Conservation (phyloP, 2,329 filamentous ascomycete genomes). For the Phaeophleospora eucalypticola region DNA sequence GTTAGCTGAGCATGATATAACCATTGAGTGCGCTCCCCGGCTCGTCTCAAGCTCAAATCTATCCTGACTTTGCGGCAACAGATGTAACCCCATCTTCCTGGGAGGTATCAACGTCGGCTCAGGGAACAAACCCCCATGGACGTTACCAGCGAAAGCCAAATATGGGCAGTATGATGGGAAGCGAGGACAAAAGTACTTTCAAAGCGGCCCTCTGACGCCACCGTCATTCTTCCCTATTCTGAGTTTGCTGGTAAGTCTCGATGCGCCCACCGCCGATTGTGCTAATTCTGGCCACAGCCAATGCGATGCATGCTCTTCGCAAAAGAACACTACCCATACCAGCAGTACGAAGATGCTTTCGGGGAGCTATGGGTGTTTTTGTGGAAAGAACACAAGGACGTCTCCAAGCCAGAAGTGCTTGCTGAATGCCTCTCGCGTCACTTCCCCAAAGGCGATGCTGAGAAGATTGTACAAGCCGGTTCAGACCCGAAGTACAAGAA, state of each 20-base stretch:
- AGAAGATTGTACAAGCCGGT: constrained; percentile 25
- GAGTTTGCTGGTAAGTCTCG: constrained; percentile 39
- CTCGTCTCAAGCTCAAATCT: neutral
- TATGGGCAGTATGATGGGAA: constrained; percentile 52
- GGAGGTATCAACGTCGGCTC: constrained; percentile 43
- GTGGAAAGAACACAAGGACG: constrained; percentile 59
- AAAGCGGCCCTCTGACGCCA: constrained; percentile 32
- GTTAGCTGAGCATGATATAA: constrained; percentile 11
- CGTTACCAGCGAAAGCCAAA: constrained; percentile 60
- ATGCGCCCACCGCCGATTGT: no score
- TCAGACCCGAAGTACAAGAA: constrained; percentile 32
- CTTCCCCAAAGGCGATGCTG: constrained; percentile 52
- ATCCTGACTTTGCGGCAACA: constrained; percentile 29
- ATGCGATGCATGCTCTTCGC: constrained; percentile 54
- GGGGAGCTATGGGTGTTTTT: constrained; percentile 56
- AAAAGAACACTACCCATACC: constrained; percentile 52
- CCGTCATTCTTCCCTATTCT: constrained; percentile 54
- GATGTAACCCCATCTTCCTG: constrained; percentile 68
- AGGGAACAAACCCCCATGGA: constrained; percentile 70
- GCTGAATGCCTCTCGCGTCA: constrained; percentile 39
- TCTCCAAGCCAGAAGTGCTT: constrained; percentile 57
- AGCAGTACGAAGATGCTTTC: constrained; percentile 52
- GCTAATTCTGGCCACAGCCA: no score
- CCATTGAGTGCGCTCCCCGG: constrained; percentile 5
- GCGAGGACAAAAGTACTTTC: constrained; percentile 52